Evolutionary conservation across 2,329 filamentous ascomycete genomes (phyloP), one percentile per base, ranked within the genome.

Genomic region (Paecilomyces formosus): DNA sequence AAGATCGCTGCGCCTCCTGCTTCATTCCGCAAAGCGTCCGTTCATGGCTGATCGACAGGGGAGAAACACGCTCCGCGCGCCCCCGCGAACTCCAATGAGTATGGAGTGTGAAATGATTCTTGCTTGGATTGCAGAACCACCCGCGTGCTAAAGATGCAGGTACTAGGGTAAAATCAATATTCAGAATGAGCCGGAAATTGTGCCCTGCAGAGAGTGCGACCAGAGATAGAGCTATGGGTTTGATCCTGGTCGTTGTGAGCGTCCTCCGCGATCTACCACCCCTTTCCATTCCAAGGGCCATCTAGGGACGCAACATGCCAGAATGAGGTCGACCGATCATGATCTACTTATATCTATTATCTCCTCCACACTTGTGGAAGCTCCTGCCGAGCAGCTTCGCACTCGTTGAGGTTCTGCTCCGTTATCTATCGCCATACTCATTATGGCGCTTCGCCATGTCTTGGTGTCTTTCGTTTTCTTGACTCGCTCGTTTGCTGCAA

Each of bases 401-500:
- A 15, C 6, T 45, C 15, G 13, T 8, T 45, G 39, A 18, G 39
- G 15, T 45, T 18, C 18, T 21, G 15, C 39, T 45, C 39, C 13
- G 2, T 45, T 45, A 21, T 45, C 39, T n/a, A 18, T 8, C 30
- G 30, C 30, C 30, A 31, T 31, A 9, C 6, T 45, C 39, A 52
- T 26, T 6, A 52, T 52, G 50, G 50, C 50, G 11, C 50, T 52
- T 22, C 50, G 50, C 50, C 50, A 28, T 52, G 21, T 11, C 9
- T 26, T 52, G 18, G 18, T 52, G 22, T 52, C 26, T n/a, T 54
- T 31, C 28, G 54, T 53, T 45, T 60, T 54, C 49, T 61, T 45
- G 5, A 51, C 35, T 52, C 30, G 54, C 55, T 60, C 55, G 33
- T 53, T 53, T 24, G 28, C 62, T 54, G 60, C 61, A 13, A 39